Conservation (phyloP, 257 asterid genomes). For the Solanum clarkiae region DNA sequence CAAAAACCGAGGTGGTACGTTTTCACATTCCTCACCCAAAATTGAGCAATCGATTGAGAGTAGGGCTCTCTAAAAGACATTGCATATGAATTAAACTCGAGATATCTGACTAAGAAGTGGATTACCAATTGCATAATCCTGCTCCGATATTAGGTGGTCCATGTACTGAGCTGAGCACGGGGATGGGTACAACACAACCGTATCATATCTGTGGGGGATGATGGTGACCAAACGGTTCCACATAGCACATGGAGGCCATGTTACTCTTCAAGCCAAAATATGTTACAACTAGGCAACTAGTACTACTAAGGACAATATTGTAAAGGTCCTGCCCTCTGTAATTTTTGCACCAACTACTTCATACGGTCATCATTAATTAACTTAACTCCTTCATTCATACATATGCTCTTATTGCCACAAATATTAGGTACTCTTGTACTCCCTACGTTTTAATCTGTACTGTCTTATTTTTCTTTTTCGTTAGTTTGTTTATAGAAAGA, state of each 20-base stretch:
- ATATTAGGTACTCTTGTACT: background rate
- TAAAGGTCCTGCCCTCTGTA: background rate
- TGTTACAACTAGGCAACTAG: background rate
- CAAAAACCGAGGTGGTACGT: too few relatives aligned
- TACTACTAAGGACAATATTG: background rate
- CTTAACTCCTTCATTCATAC: background rate
- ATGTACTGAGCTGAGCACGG: conserved; percentile 6
- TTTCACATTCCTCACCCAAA: background rate
- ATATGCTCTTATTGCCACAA: background rate
- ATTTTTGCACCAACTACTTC: conserved; percentile 26
- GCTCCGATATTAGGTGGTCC: background rate
- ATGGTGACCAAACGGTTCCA: conserved; percentile 36
- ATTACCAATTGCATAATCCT: too few relatives aligned
- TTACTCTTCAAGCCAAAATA: conserved; percentile 33
- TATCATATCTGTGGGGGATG: conserved; percentile 7
- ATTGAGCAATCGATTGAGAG: background rate
- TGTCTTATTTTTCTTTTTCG: background rate
- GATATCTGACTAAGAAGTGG: background rate
- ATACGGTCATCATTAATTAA: conserved; percentile 4
- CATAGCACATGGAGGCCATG: conserved; percentile 81
- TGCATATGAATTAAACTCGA: background rate
- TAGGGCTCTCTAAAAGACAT: background rate
- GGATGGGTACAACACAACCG: background rate
- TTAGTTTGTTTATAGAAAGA: too few relatives aligned
- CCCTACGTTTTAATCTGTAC: background rate